Base-by-base conservation (phyloP, 306 rosid species). In the Elaeagnus macrophylla region DNA sequence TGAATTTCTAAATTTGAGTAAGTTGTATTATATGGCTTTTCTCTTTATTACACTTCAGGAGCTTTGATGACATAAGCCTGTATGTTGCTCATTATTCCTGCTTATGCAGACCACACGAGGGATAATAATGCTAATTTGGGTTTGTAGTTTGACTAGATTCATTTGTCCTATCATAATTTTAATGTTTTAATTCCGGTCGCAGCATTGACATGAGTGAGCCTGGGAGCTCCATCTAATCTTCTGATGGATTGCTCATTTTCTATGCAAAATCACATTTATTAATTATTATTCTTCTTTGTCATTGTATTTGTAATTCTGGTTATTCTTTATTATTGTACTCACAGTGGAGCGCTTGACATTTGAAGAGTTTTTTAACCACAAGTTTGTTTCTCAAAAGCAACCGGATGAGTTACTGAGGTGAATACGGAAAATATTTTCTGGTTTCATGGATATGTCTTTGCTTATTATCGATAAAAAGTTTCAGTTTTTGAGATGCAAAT, bases 341-440 rank as follows among this genome's bases (percentile, higher is more conserved):
- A 38, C 83, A 93, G 99, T 88, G 79, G 99, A 93, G 69, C 78
- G 99, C 50, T 72, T 93, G 62, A 85, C 99, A 38, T 88, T 88
- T 56, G 96, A 88, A 73, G 96, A 93, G 71, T 93, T 84, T 72
- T 88, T 93, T 71, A 84, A 81, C 63, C 99, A 93, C 56, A 81
- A 84, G 41, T 87, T 78, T 56, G 79, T 93, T 60, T 68, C 74
- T 54, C 81, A 57, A 43, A 74, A 65, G 76, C 83, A 69, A 64
- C 74, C 70, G 12, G 76, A 74, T 62, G 89, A 71, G 55, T 65
- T 77, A 13, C 69, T 54, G 53, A 81, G 99, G 99, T 93, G 76
- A 62, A 16, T 14, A 15, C 49, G 35, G 62, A 51, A 42, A 45
- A 20, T 49, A 50, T 54, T 62, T 59, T 61, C 41, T 39, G 17